Base-by-base conservation (phyloP, 1,284 basidiomycete genomes). In the Takashimella tepidaria region DNA sequence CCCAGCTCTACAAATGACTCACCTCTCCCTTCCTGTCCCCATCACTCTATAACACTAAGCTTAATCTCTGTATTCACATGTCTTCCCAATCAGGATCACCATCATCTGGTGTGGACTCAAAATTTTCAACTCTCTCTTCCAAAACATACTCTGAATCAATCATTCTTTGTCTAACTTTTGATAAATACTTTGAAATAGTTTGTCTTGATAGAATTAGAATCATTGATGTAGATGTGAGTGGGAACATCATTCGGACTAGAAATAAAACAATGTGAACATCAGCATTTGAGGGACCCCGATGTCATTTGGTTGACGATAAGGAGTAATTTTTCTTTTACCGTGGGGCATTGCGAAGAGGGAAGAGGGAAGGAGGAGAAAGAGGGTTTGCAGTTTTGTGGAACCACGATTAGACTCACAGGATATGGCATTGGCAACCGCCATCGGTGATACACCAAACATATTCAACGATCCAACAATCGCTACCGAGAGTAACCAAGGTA, bases 121-220 rank as follows among this genome's bases (percentile, higher is more conserved):
- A 74, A 54, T 74, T 72, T 54, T 72, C 69, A 13, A 74, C 67
- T 12, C 67, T 57, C 51, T 72, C 70, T 54, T 72, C 70, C 23
- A 74, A 45, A 0, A 72, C 67, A 50, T 74, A 74, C 52, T 74
- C 72, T n/a, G 69, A 68, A 53, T 74, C 72, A 22, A 74, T 66
- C 55, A 74, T 62, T 16, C 51, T 52, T 53, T 72, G 72, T 41
- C 61, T 53, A 25, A 68, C 43, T 6, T 27, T 51, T 2, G 3
- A 6, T 10, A 52, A 37, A 12, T 25, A n/a, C 11, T 23, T 21
- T 31, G 21, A 21, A 27, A 60, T 51, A 3, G 41, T 41, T 2
- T 47, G 45, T 43, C 54, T 27, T 31, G 47, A 21, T 6, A 49
- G 26, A 3, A 42, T 19, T 19, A 50, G 31, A 13, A 52, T n/a